Evolutionary conservation across 805 yeast species (phyloP).

Genomic region (Wickerhamomyces ciferrii): DNA sequence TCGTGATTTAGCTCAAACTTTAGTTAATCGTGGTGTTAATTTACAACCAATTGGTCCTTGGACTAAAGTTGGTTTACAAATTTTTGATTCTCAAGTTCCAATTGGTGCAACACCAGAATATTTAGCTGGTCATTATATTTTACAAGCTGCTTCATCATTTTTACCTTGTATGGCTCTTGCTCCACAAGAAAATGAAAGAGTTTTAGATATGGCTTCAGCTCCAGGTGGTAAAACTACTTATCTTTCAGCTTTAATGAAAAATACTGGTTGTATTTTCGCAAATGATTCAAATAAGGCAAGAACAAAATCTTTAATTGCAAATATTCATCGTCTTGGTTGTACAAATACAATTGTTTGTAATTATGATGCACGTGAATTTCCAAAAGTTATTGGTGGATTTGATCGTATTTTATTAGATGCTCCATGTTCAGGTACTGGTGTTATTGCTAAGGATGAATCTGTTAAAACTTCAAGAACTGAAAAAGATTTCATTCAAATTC

Average conservation of each 20-base stretch:
- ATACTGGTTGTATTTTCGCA: constrained; percentile 96
- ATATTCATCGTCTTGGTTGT: constrained; percentile 95
- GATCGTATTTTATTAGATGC: constrained; percentile 95
- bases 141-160: constrained; percentile 98
- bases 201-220: constrained; percentile 98
- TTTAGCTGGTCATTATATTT: constrained; percentile 93
- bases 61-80: constrained; percentile 97
- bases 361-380: constrained; percentile 97
- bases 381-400: constrained; percentile 97
- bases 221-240: constrained; percentile 99
- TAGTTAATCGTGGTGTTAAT: constrained; percentile 95
- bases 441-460: constrained; percentile 93
- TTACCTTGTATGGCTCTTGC: constrained; percentile 96
- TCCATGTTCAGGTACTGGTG: constrained; percentile 99
- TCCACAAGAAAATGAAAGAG: constrained; percentile 95
- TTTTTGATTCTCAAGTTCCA: constrained; percentile 98
- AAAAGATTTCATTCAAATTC: constrained; percentile 93
- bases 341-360: constrained; percentile 94
- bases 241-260: constrained; percentile 93
- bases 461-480: constrained; percentile 93
- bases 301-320: constrained; percentile 94
- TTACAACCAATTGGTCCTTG: constrained; percentile 95
- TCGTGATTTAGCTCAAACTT: constrained; percentile 90
- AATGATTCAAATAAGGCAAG: constrained; percentile 96
- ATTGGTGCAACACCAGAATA: constrained; percentile 99